Base-by-base conservation (phyloP, 164 flowering plant genomes). In the Platanus orientalis region DNA sequence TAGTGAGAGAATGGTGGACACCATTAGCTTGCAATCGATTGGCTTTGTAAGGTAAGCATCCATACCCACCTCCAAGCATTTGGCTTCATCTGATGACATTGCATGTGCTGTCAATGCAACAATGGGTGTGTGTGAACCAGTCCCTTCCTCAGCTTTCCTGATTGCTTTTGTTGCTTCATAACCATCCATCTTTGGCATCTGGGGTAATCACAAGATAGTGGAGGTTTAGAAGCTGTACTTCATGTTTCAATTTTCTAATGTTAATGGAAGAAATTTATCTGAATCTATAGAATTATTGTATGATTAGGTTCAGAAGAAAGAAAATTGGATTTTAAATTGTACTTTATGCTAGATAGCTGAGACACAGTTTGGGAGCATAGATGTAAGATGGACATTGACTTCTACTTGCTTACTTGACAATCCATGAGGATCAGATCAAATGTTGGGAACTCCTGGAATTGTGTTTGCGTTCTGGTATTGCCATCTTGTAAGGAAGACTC, bases 171-270 rank as follows among this genome's bases (percentile, higher is more conserved):
- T 94, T 67, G 98, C 97, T 68, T 94, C 97, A 50, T 94, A 94
- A 9, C 98, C 98, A 76, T 94, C 98, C 98, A 94, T 87, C 80
- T 84, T 89, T 42, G 97, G 97, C 98, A 94, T 94, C 98, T 94
- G 88, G 54, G 59, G 11, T 62, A 48, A 40, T 24, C 66, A 68
- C 1, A 53, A 24, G 24, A 50, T 1, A 30, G n/a, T n/a, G 47
- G 23, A 51, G 21, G 28, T 23, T 63, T 60, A 54, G 49, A 56
- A 42, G 25, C 42, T 28, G 0, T 51, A 71, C 9, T 28, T 50
- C 26, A 17, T 17, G 34, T 26, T 34, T 13, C 21, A 45, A 25
- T 45, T 36, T 3, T 10, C 42, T 36, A 36, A 36, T 36, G 42
- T 36, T 36, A 36, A 0, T 36, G 42, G n/a, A n/a, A n/a, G n/a